A percentile compares a stretch with the other conserved stretches of the same genome.
Conservation (phyloP, 139 green algal species). For the Chlamydomonas sp. region DNA sequence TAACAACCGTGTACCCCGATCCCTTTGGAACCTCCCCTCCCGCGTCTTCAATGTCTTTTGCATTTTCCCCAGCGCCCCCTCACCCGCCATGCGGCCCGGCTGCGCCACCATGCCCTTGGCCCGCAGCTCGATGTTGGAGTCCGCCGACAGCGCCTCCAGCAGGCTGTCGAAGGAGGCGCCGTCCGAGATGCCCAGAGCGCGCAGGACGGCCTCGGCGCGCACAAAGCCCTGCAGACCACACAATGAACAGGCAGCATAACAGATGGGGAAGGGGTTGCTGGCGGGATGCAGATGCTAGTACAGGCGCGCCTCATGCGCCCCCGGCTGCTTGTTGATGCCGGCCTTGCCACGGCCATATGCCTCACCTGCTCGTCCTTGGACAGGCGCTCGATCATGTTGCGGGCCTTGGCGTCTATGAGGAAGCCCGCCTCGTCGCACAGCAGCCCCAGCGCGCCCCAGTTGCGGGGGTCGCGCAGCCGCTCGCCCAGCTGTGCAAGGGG, state of each 20-base stretch:
- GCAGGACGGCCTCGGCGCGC: conserved; percentile 62
- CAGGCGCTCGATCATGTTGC: conserved; percentile 52
- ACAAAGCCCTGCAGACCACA: conserved; percentile 41
- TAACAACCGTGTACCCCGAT: neutral
- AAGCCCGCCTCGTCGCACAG: conserved; percentile 82
- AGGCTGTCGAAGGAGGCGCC: conserved; percentile 72
- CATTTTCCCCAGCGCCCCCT: neutral
- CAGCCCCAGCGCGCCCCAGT: conserved; percentile 67
- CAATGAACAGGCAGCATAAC: conserved; percentile 48
- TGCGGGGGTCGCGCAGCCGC: conserved; percentile 44
- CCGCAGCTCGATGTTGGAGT: conserved; percentile 54
- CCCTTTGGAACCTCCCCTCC: neutral
- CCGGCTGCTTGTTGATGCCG: neutral
- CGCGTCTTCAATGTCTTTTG: too few relatives aligned
- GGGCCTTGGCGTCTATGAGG: conserved; percentile 69
- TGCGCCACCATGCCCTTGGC: conserved; percentile 49
- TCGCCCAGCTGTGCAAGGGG: conserved; percentile 44
- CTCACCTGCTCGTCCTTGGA: conserved; percentile 12
- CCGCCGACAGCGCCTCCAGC: conserved; percentile 66
- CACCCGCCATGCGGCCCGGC: conserved; percentile 18
- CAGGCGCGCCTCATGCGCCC: neutral
- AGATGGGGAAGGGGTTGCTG: neutral
- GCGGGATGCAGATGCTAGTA: neutral
- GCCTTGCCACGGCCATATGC: neutral
- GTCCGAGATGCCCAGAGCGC: conserved; percentile 72